These are phyloP conservation scores for Reticulascus tulasneorum DNA, from an alignment of 2,329 filamentous ascomycete species.

Conservation along the genomic window DNA sequence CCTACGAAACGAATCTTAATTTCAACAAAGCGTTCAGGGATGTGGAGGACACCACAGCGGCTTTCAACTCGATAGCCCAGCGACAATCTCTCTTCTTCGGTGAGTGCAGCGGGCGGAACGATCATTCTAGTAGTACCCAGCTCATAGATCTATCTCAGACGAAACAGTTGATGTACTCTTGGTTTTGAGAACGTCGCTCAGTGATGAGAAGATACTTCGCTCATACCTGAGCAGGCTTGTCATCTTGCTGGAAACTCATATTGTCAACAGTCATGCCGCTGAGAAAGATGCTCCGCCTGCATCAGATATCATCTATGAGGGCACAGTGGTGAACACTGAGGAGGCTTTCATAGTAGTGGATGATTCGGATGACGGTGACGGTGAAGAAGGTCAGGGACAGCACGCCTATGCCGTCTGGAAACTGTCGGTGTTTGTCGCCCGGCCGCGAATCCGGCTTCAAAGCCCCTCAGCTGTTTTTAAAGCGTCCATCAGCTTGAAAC, in stretches of 20 bases:
- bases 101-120: too few species aligned
- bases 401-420: conserved; percentile 58
- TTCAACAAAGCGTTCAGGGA: conserved; percentile 48
- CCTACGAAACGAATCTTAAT: conserved; percentile 50
- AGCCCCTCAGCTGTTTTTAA: conserved; percentile 63
- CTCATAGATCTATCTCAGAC: conserved; percentile 55
- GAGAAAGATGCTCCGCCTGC: conserved; percentile 44
- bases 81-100: conserved; percentile 69
- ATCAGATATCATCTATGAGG: conserved; percentile 58
- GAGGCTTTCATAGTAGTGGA: conserved; percentile 49
- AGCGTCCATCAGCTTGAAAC: conserved; percentile 57
- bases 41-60: conserved; percentile 37
- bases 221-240: conserved; percentile 59
- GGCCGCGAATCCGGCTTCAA: conserved; percentile 62
- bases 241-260: conserved; percentile 63
- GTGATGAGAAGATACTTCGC: conserved; percentile 52
- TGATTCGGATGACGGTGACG: conserved; percentile 25
- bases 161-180: conserved; percentile 68
- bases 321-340: conserved; percentile 43
- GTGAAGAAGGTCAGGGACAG: conserved; percentile 26
- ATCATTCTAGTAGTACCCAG: conserved; percentile 10
- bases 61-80: conserved; percentile 55
- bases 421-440: conserved; percentile 50
- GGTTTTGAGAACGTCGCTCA: conserved; percentile 60
- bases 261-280: conserved; percentile 52